Evolutionary conservation across 2,329 filamentous ascomycete genomes (phyloP).

Genomic region (Pochonia chlamydosporia): DNA sequence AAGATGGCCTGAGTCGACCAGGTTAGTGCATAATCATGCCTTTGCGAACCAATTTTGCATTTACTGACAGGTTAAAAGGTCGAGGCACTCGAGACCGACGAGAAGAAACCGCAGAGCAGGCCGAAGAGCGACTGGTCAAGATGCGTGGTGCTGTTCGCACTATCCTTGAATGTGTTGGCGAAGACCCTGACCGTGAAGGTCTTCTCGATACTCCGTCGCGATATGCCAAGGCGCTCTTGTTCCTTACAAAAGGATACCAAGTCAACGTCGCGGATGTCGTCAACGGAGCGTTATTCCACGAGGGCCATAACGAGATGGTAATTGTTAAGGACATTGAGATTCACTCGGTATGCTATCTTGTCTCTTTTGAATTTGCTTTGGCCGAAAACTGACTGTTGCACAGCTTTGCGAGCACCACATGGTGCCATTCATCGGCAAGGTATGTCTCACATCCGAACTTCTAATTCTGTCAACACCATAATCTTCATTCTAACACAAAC

Average conservation of each 20-base stretch:
- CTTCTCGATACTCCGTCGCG: constrained; percentile 67
- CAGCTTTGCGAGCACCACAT: constrained; percentile 97
- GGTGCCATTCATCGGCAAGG: constrained; percentile 93
- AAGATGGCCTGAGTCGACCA: constrained; percentile 56
- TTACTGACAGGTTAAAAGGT: no score
- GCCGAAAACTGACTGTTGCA: no score
- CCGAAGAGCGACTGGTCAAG: constrained; percentile 46
- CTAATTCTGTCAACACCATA: no score
- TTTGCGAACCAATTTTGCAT: no score
- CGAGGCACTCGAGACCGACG: constrained; percentile 58
- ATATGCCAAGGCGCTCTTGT: constrained; percentile 93
- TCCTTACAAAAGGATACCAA: constrained; percentile 95
- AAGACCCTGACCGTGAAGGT: constrained; percentile 61
- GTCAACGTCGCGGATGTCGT: constrained; percentile 88
- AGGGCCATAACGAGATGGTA: constrained; percentile 94
- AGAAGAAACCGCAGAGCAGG: constrained; percentile 43
- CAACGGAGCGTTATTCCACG: constrained; percentile 90
- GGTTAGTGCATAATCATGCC: constrained; percentile 34
- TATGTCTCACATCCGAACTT: constrained; percentile 29
- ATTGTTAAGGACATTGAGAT: constrained; percentile 98
- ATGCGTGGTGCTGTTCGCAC: constrained; percentile 59
- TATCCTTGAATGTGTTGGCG: constrained; percentile 62
- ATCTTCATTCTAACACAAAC: no score
- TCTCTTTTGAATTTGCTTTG: no score
- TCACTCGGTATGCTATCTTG: constrained; percentile 87